Conservation (phyloP, 257 asterid genomes). For the Linderniella brevidens region DNA sequence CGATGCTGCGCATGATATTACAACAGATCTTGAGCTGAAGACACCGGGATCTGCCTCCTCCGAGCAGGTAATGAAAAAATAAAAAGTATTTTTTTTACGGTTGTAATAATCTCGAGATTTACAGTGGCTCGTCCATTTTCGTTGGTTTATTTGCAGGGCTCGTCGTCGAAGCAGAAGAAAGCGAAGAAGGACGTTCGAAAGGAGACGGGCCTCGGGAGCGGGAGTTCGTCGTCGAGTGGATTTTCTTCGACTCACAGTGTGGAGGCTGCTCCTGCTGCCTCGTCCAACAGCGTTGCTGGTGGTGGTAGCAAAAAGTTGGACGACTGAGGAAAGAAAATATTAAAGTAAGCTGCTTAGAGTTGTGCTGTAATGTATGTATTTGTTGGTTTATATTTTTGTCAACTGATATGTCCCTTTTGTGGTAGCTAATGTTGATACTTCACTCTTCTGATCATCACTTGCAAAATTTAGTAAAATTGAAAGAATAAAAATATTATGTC, state of each 20-base stretch:
- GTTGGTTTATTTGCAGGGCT: slow-evolving; percentile 36
- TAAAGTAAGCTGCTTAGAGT: too few relatives aligned
- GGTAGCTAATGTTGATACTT: too few relatives aligned
- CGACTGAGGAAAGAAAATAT: too few relatives aligned
- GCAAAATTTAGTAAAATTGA: too few relatives aligned
- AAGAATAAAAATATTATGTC: too few relatives aligned
- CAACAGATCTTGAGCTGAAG: slow-evolving; percentile 88
- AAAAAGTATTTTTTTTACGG: slow-evolving; percentile 3
- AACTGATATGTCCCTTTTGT: too few relatives aligned
- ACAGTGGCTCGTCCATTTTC: not conserved
- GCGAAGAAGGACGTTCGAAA: slow-evolving; percentile 36
- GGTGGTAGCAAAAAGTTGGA: slow-evolving; percentile 33
- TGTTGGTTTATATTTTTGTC: too few relatives aligned
- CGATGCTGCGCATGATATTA: slow-evolving; percentile 62
- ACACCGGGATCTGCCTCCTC: slow-evolving; percentile 85
- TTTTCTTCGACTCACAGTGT: slow-evolving; percentile 73
- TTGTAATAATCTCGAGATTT: too few relatives aligned
- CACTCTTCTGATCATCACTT: too few relatives aligned
- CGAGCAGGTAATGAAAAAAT: slow-evolving; percentile 38
- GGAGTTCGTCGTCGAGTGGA: slow-evolving; percentile 75
- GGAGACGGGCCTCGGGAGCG: slow-evolving; percentile 41
- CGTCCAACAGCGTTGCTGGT: slow-evolving; percentile 59
- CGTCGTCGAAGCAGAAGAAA: slow-evolving; percentile 41
- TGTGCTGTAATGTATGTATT: too few relatives aligned
- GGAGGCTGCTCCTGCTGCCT: slow-evolving; percentile 22